Conservation (phyloP, 2,329 filamentous ascomycete genomes). For the Pseudogymnoascus sp. region DNA sequence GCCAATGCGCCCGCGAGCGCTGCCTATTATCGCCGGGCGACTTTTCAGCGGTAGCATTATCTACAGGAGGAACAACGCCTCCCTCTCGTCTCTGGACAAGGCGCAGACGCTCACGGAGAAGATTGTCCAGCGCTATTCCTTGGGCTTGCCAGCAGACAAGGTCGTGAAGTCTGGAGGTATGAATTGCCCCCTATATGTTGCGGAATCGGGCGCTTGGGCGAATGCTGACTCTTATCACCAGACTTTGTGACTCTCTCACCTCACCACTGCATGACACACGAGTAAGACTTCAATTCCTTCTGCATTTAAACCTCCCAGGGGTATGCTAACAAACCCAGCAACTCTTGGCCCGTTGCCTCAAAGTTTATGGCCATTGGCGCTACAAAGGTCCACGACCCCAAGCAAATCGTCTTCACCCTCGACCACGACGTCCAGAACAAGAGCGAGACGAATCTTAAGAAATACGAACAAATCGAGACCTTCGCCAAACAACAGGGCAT, state of each 20-base stretch:
- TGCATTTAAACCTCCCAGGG: no score
- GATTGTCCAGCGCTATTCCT: constrained; percentile 75
- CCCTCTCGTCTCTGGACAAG: constrained; percentile 3
- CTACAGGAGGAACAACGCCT: constrained; percentile 12
- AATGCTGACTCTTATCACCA: not conserved
- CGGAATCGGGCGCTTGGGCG: not conserved
- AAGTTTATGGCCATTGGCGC: constrained; percentile 83
- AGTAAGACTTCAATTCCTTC: constrained; percentile 29
- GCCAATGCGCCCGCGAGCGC: not conserved
- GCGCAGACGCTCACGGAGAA: constrained; percentile 85
- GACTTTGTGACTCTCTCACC: constrained; percentile 77
- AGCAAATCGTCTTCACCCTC: constrained; percentile 73
- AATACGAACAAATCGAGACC: constrained; percentile 72
- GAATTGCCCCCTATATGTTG: not conserved
- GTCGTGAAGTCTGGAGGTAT: constrained; percentile 55
- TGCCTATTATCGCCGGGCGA: not conserved
- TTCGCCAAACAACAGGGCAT: constrained; percentile 75
- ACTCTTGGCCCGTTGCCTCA: constrained; percentile 62
- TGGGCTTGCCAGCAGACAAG: constrained; percentile 69
- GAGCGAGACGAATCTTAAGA: constrained; percentile 67
- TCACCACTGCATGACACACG: constrained; percentile 74
- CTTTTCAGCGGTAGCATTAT: constrained; percentile 3
- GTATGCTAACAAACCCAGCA: constrained; percentile 31
- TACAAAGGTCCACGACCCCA: constrained; percentile 58
- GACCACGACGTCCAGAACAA: constrained; percentile 89